Evolutionary conservation across 345 rosid genomes (phyloP), one percentile per base, ranked within the genome.

Genomic region (Brassica incana): DNA sequence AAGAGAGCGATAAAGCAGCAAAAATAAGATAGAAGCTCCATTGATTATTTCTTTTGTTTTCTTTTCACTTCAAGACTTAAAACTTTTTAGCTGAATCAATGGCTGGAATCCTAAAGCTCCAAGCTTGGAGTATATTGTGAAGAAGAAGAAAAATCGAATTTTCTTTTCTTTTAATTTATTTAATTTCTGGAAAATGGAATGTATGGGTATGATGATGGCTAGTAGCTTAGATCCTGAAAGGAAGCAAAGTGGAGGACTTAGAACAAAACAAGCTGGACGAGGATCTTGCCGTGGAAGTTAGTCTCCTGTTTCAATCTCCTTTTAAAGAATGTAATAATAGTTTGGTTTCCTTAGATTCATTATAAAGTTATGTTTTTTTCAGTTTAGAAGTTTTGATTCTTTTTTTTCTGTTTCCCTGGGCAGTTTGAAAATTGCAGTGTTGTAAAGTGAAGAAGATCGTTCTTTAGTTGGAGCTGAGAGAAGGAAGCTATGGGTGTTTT

Each of bases 241-340:
- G 82, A 93, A 89, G 83, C 88, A 92, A 75, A 88, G 97, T 76
- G 99, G 97, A 1, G 99, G 94, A 16, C 88, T 90, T 64, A 88
- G 97, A 82, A 93, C 97, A 11, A 88, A 93, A 81, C 99, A 95
- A 82, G 98, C 98, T 29, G 99, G 99, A 32, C 73, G 98, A 86
- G 97, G 95, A 77, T 95, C 99, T 71, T 95, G 99, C 87, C 89
- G 98, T 58, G 99, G 99, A 71, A 95, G 98, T 88, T 95, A 95
- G 98, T 56, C 76, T 67, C 12, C 82, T 69, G 60, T 73, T 35
- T 50, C 64, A 74, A 79, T 68, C 71, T 74, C 68, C 78, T 70
- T 68, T 36, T 50, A 61, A 54, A 67, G 59, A 78, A 78, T 76
- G 83, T 80, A 80, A 80, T 80, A 75, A 29, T 75, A 15, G 15